These are phyloP conservation scores for Ophiostoma sp. DNA, from an alignment of 2,329 filamentous ascomycete species.

Conservation along the genomic window DNA sequence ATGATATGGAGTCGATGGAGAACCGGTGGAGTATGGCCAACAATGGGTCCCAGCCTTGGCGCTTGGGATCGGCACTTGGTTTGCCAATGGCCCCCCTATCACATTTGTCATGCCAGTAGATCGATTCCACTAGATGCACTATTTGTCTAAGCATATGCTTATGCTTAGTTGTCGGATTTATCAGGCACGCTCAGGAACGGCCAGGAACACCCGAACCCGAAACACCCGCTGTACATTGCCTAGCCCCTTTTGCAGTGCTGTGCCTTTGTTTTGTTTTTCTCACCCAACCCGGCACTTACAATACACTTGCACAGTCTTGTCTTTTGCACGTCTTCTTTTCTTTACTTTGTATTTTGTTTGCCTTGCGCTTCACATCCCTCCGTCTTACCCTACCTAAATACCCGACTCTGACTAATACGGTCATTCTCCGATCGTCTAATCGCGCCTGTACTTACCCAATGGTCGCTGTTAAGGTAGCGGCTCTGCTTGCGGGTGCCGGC, in stretches of 20 bases:
- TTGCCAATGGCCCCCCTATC: not conserved
- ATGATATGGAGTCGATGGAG: not conserved
- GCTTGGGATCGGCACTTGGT: constrained; percentile 2
- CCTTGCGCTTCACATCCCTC: not conserved
- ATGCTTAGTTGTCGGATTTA: no score
- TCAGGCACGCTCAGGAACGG: not conserved
- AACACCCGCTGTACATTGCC: not conserved
- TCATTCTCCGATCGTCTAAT: not conserved
- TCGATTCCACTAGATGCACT: not conserved
- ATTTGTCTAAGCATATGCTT: no score
- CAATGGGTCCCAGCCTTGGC: not conserved
- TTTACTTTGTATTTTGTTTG: not conserved
- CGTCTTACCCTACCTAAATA: not conserved
- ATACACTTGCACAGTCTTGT: not conserved
- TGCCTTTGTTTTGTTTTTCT: not conserved
- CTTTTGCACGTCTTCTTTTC: not conserved
- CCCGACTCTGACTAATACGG: not conserved
- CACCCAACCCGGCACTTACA: constrained; percentile 1
- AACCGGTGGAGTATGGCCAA: no score
- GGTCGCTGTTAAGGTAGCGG: not conserved
- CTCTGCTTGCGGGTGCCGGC: constrained; percentile 1
- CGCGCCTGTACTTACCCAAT: not conserved
- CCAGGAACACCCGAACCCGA: not conserved
- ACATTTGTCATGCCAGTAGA: not conserved
- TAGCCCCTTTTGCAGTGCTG: not conserved